Base-by-base conservation (phyloP, 2,329 filamentous ascomycete species). In the Chaetomium globosum region DNA sequence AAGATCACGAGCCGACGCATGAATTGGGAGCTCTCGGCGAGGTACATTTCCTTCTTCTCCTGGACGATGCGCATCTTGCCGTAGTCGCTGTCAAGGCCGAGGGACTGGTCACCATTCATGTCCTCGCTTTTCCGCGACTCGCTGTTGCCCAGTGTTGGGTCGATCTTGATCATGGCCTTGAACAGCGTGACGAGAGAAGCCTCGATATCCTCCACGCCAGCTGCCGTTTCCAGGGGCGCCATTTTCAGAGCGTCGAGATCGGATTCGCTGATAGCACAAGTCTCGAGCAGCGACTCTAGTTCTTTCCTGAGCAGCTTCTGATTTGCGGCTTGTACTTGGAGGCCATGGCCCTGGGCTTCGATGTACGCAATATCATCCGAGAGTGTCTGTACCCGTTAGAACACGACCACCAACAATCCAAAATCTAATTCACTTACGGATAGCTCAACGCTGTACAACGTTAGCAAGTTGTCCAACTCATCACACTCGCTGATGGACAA, bases 281-380 rank as follows among this genome's bases (percentile, higher is more conserved):
- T 97, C 70, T 93, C 89, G 28, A 99, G 84, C n/a, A 98, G 82
- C 39, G 89, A 90, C 75, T 96, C 88, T 1, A 99, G 84, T 76
- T 99, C 95, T 68, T 89, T 91, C 76, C 94, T 92, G 55, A 99
- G 84, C 31, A 97, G 84, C 76, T 97, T 97, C 76, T 99, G 95
- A 73, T 99, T 99, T 49, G 95, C 92, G 23, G 94, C 94, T 77
- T 98, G 95, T 7, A 99, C 94, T 74, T 99, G 95, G 55, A 99
- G 81, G 81, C 95, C 95, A 78, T 99, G 94, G 7, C 92, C 93
- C 77, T 99, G 95, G 1, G 95, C 93, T 79, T 99, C 95, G 69
- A 99, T 98, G 75, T 96, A 98, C 3, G 93, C 89, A 71, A 99
- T 96, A 73, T 99, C 95, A 58, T 98, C 94, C 64, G 93, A 93